Evolutionary conservation across 148 eudicot genomes (phyloP).

Genomic region (Amaranthus hypochondriacus): DNA sequence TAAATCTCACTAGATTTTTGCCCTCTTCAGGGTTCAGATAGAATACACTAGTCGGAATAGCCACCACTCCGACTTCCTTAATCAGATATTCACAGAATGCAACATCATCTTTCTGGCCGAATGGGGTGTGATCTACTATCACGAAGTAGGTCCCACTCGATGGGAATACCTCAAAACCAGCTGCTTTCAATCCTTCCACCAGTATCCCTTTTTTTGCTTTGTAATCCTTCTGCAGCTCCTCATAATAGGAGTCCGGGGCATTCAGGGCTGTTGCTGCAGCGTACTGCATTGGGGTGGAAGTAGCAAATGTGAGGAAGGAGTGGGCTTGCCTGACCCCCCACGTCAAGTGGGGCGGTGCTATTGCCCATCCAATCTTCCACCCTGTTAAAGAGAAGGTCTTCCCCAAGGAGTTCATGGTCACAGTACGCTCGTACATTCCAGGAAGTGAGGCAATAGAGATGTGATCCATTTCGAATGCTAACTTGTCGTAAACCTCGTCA

Average conservation of each 20-base stretch:
- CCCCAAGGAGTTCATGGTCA: slow-evolving; percentile 86
- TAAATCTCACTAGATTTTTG: slow-evolving; percentile 88
- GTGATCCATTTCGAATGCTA: slow-evolving; percentile 95
- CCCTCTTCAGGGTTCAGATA: slow-evolving; percentile 89
- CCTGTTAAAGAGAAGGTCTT: slow-evolving; percentile 96
- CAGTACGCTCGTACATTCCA: slow-evolving; percentile 90
- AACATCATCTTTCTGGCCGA: slow-evolving; percentile 71
- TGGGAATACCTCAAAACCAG: slow-evolving; percentile 76
- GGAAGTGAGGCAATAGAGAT: slow-evolving; percentile 94
- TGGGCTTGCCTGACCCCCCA: slow-evolving; percentile 98
- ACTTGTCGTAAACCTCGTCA: slow-evolving; percentile 94
- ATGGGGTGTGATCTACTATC: slow-evolving; percentile 90
- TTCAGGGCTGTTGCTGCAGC: slow-evolving; percentile 79
- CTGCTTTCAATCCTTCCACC: slow-evolving; percentile 74
- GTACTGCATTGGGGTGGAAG: slow-evolving; percentile 92
- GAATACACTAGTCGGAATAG: slow-evolving; percentile 91
- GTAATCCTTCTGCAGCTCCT: slow-evolving; percentile 69
- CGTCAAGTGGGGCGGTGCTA: slow-evolving; percentile 82
- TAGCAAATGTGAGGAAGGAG: slow-evolving; percentile 83
- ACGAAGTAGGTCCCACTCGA: slow-evolving; percentile 98
- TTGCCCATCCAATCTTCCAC: slow-evolving; percentile 99
- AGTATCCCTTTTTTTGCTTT: slow-evolving; percentile 65
- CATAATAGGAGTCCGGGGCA: slow-evolving; percentile 77
- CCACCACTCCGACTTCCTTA: slow-evolving; percentile 94
- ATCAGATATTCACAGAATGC: slow-evolving; percentile 89